A percentile compares a stretch with the other conserved stretches of the same genome.
phyloP scores from a whole-genome alignment of 441 rosid species.

The Pelargonium fulgidum region DNA sequence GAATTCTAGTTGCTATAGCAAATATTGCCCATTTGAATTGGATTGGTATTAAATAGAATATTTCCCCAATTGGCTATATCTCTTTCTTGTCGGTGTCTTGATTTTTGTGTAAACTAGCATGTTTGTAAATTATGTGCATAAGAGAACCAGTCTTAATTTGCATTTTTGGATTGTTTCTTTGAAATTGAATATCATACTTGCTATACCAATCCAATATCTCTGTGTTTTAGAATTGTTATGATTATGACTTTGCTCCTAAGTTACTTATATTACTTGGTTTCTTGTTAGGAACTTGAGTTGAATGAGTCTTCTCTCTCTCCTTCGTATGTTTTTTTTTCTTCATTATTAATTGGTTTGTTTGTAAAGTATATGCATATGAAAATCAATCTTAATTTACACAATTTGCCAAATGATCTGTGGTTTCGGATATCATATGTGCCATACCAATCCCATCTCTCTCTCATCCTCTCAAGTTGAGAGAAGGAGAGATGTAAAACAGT shows the following conservation, averaged over 20 bases:
- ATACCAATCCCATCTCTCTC: background rate
- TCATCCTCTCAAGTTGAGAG: too few relatives aligned
- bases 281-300: constrained; percentile 4
- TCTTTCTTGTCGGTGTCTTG: background rate
- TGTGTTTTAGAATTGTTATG: background rate
- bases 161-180: background rate
- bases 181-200: background rate
- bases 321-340: background rate
- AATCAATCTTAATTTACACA: background rate
- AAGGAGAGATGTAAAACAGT: too few relatives aligned
- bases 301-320: background rate
- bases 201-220: too few relatives aligned
- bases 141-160: background rate
- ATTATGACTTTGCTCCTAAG: background rate
- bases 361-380: background rate
- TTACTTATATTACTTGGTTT: background rate
- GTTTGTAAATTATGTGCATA: background rate
- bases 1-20: background rate
- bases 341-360: background rate
- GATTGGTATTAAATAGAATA: background rate
- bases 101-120: background rate
- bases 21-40: too few relatives aligned
- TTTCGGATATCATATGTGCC: background rate
- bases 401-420: too few relatives aligned
- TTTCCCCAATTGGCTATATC: too few relatives aligned